Conservation (phyloP, 2,329 filamentous ascomycete species). For the Ramichloridium luteum region DNA sequence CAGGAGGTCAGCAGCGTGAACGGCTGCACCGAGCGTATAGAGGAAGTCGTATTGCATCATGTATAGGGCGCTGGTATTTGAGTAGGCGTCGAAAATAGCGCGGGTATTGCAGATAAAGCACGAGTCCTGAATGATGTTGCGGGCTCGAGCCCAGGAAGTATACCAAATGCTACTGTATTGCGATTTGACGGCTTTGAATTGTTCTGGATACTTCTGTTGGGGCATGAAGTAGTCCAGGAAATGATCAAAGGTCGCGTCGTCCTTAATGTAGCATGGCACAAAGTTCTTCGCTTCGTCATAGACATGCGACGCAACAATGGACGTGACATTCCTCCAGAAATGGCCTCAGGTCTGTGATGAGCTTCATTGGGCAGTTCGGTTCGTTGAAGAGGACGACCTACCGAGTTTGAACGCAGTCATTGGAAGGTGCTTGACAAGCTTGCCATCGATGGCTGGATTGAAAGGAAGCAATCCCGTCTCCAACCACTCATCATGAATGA, state of each 20-base stretch:
- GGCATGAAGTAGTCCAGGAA: conserved; percentile 2
- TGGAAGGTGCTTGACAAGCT: too few species aligned
- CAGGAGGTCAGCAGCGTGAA: conserved; percentile 1
- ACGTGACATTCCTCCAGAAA: conserved; percentile 1
- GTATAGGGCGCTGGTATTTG: conserved; percentile 1
- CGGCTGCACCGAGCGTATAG: not conserved
- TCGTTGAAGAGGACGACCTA: too few species aligned
- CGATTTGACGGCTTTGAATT: not conserved
- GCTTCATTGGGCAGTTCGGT: too few species aligned
- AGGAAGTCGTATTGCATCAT: conserved; percentile 5
- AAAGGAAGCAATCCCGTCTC: too few species aligned
- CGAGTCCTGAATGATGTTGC: conserved; percentile 1
- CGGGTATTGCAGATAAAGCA: conserved; percentile 3
- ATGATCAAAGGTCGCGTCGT: conserved; percentile 1
- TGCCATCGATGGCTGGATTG: too few species aligned
- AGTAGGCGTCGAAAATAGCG: conserved; percentile 2
- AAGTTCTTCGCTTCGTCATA: conserved; percentile 2
- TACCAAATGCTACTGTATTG: conserved; percentile 1
- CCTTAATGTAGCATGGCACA: conserved; percentile 3
- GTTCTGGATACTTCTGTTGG: not conserved
- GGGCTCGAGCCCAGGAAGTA: conserved; percentile 1
- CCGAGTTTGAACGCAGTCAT: too few species aligned
- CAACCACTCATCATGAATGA: too few species aligned
- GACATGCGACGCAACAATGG: conserved; percentile 1
- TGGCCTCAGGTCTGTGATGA: conserved; percentile 1